Evolutionary conservation across 352 stramenopile species (phyloP).

Genomic region (Halophytophthora batemanensis): DNA sequence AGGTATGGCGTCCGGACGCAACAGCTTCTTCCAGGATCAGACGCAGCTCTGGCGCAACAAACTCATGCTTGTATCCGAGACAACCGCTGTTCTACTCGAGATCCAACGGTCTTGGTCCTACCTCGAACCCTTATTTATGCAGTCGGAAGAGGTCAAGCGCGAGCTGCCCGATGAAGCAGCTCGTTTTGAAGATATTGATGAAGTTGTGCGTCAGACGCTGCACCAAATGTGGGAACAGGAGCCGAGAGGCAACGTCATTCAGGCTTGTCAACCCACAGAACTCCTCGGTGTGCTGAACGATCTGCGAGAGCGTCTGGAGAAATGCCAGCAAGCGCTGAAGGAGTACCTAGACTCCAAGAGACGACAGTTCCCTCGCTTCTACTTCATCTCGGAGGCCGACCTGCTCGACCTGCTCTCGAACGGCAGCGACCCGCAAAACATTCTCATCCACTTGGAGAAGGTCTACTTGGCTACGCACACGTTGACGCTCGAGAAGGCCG

Average conservation of each 20-base stretch:
- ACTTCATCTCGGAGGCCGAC: conserved; percentile 95
- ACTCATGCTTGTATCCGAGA: conserved; percentile 80
- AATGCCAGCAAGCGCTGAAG: conserved; percentile 92
- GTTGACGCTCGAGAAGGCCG: conserved; percentile 56
- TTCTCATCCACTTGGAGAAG: conserved; percentile 92
- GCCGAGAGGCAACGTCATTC: conserved; percentile 61
- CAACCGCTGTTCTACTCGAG: conserved; percentile 83
- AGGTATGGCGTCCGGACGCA: conserved; percentile 82
- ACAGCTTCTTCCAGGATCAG: conserved; percentile 68
- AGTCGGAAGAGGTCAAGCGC: conserved; percentile 93
- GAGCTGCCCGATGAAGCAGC: conserved; percentile 90
- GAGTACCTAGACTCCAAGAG: conserved; percentile 94
- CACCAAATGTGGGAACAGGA: conserved; percentile 73
- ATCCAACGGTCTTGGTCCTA: conserved; percentile 96
- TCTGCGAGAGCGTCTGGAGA: conserved; percentile 79
- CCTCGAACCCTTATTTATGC: conserved; percentile 93
- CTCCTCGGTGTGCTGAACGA: conserved; percentile 72
- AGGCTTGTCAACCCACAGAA: conserved; percentile 81
- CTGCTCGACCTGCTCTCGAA: conserved; percentile 95
- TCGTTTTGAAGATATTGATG: conserved; percentile 88
- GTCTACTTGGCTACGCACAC: conserved; percentile 69
- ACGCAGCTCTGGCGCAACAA: conserved; percentile 54
- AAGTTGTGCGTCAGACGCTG: conserved; percentile 65
- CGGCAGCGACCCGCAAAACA: conserved; percentile 80
- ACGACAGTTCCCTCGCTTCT: conserved; percentile 92